Conservation (phyloP, 73 alveolate species). For the Uronychia setigera region DNA sequence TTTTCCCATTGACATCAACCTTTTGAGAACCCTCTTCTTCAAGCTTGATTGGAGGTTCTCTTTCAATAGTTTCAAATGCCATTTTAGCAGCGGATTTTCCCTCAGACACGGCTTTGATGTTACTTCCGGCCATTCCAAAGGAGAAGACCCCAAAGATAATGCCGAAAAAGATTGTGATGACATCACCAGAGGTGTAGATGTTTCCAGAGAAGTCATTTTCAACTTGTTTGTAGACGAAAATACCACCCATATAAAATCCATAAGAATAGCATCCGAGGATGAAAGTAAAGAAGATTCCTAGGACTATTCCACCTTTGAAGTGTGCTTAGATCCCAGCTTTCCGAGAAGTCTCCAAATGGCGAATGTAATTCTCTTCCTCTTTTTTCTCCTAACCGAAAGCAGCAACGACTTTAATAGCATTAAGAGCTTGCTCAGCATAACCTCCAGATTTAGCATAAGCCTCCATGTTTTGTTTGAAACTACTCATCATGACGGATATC, state of each 20-base stretch:
- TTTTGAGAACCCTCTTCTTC: background rate
- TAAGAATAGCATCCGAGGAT: constrained; percentile 48
- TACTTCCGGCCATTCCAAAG: constrained; percentile 69
- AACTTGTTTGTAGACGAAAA: constrained; percentile 31
- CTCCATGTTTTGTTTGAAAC: constrained; percentile 30
- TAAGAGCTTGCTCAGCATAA: constrained; percentile 78
- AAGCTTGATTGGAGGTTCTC: constrained; percentile 21
- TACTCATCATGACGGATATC: constrained; percentile 6
- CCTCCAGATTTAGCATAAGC: constrained; percentile 79
- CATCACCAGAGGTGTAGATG: constrained; percentile 71
- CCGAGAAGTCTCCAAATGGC: constrained; percentile 48
- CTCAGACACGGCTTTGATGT: constrained; percentile 76
- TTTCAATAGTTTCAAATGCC: constrained; percentile 53
- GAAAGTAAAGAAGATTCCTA: constrained; percentile 52
- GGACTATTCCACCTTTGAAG: constrained; percentile 57
- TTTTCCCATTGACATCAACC: constrained; percentile 54
- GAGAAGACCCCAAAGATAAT: constrained; percentile 59
- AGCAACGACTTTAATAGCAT: constrained; percentile 72
- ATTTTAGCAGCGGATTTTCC: constrained; percentile 64
- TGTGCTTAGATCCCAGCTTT: constrained; percentile 56
- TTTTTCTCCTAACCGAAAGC: constrained; percentile 65
- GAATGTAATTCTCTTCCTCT: constrained; percentile 62
- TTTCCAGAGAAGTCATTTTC: constrained; percentile 39
- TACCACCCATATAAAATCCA: constrained; percentile 63
- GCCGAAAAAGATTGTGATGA: constrained; percentile 61